Percentiles rank a stretch among this genome's conserved stretches.
Conservation (phyloP, 768 basidiomycete species). For the Amanita jacksonii region DNA sequence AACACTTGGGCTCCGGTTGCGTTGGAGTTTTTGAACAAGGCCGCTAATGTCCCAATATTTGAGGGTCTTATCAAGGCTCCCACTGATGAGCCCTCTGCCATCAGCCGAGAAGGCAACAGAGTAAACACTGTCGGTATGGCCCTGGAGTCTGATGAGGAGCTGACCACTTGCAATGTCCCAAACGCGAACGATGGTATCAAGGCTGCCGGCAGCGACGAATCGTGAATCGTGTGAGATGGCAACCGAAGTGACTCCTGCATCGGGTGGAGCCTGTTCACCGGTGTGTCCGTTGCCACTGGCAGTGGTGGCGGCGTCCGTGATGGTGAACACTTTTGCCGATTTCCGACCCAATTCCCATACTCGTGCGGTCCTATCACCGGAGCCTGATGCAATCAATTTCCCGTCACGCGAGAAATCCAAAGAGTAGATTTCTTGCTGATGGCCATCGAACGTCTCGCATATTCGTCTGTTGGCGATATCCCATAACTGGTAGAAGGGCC, state of each 20-base stretch:
- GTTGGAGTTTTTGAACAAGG: slow-evolving; percentile 57
- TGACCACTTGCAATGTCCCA: slow-evolving; percentile 61
- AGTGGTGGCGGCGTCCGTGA: slow-evolving; percentile 27
- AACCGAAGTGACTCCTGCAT: slow-evolving; percentile 64
- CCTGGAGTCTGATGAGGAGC: slow-evolving; percentile 60
- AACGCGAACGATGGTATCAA: slow-evolving; percentile 64
- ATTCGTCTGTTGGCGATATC: slow-evolving; percentile 73
- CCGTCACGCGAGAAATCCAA: slow-evolving; percentile 81
- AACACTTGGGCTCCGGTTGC: slow-evolving; percentile 32
- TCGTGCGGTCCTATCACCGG: slow-evolving; percentile 44
- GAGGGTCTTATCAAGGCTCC: slow-evolving; percentile 76
- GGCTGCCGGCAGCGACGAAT: slow-evolving; percentile 50
- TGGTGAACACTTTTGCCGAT: slow-evolving; percentile 23
- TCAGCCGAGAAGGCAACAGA: slow-evolving; percentile 90
- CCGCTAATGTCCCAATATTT: slow-evolving; percentile 80
- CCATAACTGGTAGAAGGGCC: no score
- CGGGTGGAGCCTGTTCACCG: no score
- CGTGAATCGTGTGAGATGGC: slow-evolving; percentile 66
- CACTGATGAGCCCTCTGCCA: slow-evolving; percentile 80
- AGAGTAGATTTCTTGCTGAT: slow-evolving; percentile 88
- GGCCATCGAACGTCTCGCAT: slow-evolving; percentile 67
- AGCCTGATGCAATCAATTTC: slow-evolving; percentile 69
- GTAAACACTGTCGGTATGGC: slow-evolving; percentile 77
- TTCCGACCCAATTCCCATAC: slow-evolving; percentile 29
- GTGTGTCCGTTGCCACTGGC: slow-evolving; percentile 26